Conservation (phyloP, 2,329 filamentous ascomycete genomes). For the Lasiodiplodia citricola region DNA sequence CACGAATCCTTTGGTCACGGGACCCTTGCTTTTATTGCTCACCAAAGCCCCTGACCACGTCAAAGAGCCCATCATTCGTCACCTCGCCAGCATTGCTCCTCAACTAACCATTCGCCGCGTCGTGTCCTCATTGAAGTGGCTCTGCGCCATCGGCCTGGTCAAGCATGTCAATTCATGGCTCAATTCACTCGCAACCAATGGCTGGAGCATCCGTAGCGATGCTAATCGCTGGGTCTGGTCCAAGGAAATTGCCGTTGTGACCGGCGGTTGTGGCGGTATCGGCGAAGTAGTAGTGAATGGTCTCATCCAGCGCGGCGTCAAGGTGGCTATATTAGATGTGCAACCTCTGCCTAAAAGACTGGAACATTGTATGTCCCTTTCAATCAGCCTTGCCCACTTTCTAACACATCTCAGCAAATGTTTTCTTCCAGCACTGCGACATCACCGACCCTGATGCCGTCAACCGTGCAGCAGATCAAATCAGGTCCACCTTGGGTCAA, state of each 20-base stretch:
- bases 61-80: conserved; percentile 36
- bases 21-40: conserved; percentile 38
- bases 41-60: conserved; percentile 38
- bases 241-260: conserved; percentile 43
- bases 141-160: conserved; percentile 41
- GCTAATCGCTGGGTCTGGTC: conserved; percentile 40
- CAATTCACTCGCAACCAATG: conserved; percentile 44
- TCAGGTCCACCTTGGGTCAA: conserved; percentile 34
- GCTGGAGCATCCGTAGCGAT: conserved; percentile 44
- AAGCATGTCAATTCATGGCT: conserved; percentile 36
- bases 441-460: conserved; percentile 39
- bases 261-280: conserved; percentile 45
- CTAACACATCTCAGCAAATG: conserved; percentile 32
- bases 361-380: conserved; percentile 34
- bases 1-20: conserved; percentile 40
- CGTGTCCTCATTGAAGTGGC: conserved; percentile 37
- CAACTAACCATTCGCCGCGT: conserved; percentile 25
- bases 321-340: conserved; percentile 43
- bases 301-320: conserved; percentile 36
- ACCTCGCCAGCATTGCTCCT: conserved; percentile 31
- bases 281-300: conserved; percentile 39
- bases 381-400: not conserved
- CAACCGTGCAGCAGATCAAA: conserved; percentile 33
- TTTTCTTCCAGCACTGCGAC: conserved; percentile 42
- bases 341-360: conserved; percentile 37